Percentiles rank a stretch among this genome's conserved stretches.
These are phyloP conservation scores for Trichophyton mentagrophytes DNA, from an alignment of 2,329 filamentous ascomycete species.

Conservation along the genomic window DNA sequence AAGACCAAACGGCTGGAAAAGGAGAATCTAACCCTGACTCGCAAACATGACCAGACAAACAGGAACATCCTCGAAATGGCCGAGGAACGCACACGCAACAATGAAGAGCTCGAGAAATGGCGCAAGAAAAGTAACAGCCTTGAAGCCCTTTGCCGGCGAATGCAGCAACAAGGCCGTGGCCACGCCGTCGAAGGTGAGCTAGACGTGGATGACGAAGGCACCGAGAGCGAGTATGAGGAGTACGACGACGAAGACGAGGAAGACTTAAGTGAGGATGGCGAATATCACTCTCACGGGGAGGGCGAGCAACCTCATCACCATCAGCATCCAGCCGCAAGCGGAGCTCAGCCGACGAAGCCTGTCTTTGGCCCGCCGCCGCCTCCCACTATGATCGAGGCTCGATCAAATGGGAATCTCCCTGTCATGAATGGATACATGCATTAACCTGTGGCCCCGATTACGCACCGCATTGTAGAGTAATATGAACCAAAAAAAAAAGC, in stretches of 20 bases:
- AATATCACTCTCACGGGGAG: constrained; percentile 53
- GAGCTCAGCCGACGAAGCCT: constrained; percentile 26
- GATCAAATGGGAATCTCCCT: constrained; percentile 33
- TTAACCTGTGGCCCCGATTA: neutral
- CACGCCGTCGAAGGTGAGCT: constrained; percentile 50
- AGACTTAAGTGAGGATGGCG: constrained; percentile 48
- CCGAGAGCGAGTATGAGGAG: constrained; percentile 41
- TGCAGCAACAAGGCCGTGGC: constrained; percentile 87
- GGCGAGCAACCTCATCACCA: constrained; percentile 48
- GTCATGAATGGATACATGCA: constrained; percentile 32
- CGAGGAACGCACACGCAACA: constrained; percentile 68
- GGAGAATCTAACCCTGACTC: constrained; percentile 80
- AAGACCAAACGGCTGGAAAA: constrained; percentile 96
- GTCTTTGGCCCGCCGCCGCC: constrained; percentile 40
- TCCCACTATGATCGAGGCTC: constrained; percentile 36
- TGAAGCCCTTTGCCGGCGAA: constrained; percentile 85
- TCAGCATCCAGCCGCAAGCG: constrained; percentile 37
- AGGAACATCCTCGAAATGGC: constrained; percentile 96
- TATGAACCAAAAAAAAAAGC: neutral
- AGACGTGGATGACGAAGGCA: constrained; percentile 39
- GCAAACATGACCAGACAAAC: constrained; percentile 87
- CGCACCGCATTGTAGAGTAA: neutral
- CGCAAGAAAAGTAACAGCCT: constrained; percentile 81
- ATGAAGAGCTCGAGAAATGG: constrained; percentile 64
- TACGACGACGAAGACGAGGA: constrained; percentile 50